Conservation (phyloP, 2,329 filamentous ascomycete genomes). For the Aspergillus sclerotialis region DNA sequence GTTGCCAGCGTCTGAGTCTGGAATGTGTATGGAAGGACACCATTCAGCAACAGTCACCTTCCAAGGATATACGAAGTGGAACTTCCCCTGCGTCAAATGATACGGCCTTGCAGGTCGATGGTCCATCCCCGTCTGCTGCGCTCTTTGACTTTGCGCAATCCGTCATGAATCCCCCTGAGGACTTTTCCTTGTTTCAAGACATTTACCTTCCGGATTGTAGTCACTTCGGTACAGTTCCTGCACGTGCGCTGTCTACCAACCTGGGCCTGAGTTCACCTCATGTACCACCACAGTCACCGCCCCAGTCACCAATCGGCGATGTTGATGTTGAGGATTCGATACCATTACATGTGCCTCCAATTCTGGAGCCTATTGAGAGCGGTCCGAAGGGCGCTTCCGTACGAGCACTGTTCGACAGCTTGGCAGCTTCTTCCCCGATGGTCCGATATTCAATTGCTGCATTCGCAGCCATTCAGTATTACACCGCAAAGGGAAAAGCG, state of each 20-base stretch:
- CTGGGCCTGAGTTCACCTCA: no score
- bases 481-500: conserved; percentile 30
- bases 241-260: not conserved
- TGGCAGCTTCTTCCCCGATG: conserved; percentile 43
- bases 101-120: not conserved
- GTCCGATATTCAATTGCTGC: conserved; percentile 45
- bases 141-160: not conserved
- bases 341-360: not conserved
- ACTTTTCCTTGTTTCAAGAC: not conserved
- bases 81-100: not conserved
- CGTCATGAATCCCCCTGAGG: not conserved
- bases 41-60: not conserved
- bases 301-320: not conserved
- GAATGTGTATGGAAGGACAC: not conserved
- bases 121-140: not conserved
- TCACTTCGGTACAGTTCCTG: no score
- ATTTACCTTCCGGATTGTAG: not conserved
- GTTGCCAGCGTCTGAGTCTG: not conserved
- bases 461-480: conserved; percentile 43
- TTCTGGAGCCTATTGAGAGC: not conserved
- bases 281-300: not conserved
- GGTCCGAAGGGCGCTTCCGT: conserved; percentile 21
- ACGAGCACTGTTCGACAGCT: conserved; percentile 42
- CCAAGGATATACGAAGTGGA: not conserved
- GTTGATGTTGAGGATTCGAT: not conserved